Evolutionary conservation across 306 rosid species (phyloP).

Genomic region (Vachellia pachyceras): DNA sequence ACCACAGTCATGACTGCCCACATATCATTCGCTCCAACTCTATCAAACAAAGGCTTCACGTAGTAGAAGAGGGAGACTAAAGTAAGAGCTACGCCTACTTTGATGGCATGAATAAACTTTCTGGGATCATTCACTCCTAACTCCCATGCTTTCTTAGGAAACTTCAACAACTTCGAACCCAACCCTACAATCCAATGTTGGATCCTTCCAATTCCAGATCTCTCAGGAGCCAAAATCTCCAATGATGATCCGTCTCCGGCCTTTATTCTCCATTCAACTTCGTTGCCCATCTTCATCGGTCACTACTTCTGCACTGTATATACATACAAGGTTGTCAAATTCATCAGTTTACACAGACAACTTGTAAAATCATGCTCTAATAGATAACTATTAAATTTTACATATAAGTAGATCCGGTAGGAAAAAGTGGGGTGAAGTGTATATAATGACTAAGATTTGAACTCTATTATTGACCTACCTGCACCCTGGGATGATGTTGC

Average conservation of each 20-base stretch:
- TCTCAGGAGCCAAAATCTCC: conserved; percentile 20
- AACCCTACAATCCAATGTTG: conserved; percentile 42
- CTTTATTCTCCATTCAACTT: conserved; percentile 72
- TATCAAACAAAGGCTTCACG: conserved; percentile 70
- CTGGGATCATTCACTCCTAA: conserved; percentile 79
- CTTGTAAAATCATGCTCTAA: not conserved
- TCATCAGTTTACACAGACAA: not conserved
- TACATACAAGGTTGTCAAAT: not conserved
- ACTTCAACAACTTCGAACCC: conserved; percentile 48
- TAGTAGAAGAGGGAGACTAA: conserved; percentile 77
- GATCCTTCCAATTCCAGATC: conserved; percentile 14
- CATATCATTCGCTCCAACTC: conserved; percentile 69
- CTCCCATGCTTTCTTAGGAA: conserved; percentile 73
- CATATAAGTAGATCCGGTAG: no score
- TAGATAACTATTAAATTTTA: no score
- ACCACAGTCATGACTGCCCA: conserved; percentile 82
- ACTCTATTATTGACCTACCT: not conserved
- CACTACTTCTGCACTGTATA: not conserved
- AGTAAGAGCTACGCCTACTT: conserved; percentile 83
- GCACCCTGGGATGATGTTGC: not conserved
- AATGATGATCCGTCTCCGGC: conserved; percentile 53
- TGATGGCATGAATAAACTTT: conserved; percentile 74
- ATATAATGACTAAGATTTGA: not conserved
- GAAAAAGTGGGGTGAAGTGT: not conserved
- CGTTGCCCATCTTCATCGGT: conserved; percentile 36